Percentiles rank a stretch among this genome's conserved stretches.
phyloP scores from a whole-genome alignment of 768 basidiomycete species.

The Amanita jacksonii region DNA sequence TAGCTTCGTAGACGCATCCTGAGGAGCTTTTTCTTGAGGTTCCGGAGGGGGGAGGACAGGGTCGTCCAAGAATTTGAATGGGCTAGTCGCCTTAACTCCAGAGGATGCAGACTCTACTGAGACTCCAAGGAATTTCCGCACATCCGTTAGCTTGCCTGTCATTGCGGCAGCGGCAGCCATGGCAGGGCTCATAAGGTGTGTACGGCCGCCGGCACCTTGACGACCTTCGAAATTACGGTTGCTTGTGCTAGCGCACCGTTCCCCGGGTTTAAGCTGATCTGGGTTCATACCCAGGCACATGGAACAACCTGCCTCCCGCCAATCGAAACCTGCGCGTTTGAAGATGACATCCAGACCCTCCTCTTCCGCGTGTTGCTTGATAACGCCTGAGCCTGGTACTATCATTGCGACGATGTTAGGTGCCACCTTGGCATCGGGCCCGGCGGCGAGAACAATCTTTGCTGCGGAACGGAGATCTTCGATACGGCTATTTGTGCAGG shows the following conservation, averaged over 20 bases:
- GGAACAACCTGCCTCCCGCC: slow-evolving; percentile 92
- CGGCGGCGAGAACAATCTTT: slow-evolving; percentile 64
- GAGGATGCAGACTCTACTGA: slow-evolving; percentile 26
- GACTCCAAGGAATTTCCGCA: slow-evolving; percentile 60
- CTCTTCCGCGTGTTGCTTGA: slow-evolving; percentile 86
- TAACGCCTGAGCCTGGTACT: slow-evolving; percentile 83
- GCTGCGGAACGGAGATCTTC: slow-evolving; percentile 88
- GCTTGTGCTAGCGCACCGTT: slow-evolving; percentile 86
- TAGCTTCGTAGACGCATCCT: slow-evolving; percentile 23
- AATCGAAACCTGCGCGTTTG: slow-evolving; percentile 88
- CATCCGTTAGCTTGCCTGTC: slow-evolving; percentile 77
- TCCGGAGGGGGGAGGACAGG: slow-evolving; percentile 49
- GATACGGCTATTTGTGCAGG: slow-evolving; percentile 91
- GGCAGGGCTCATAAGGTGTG: slow-evolving; percentile 82
- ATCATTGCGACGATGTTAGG: slow-evolving; percentile 77
- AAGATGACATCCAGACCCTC: slow-evolving; percentile 83
- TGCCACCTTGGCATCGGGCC: slow-evolving; percentile 65
- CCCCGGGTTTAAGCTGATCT: slow-evolving; percentile 74
- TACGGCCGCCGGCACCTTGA: slow-evolving; percentile 80
- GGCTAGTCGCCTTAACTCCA: slow-evolving; percentile 54
- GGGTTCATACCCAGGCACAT: slow-evolving; percentile 98
- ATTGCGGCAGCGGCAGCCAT: slow-evolving; percentile 92
- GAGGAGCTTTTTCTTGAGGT: slow-evolving; percentile 22
- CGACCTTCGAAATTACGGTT: slow-evolving; percentile 93
- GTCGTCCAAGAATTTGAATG: slow-evolving; percentile 71